These are phyloP conservation scores for Penicillium longicatenatum DNA, from an alignment of 495 filamentous ascomycete species.

Conservation along the genomic window DNA sequence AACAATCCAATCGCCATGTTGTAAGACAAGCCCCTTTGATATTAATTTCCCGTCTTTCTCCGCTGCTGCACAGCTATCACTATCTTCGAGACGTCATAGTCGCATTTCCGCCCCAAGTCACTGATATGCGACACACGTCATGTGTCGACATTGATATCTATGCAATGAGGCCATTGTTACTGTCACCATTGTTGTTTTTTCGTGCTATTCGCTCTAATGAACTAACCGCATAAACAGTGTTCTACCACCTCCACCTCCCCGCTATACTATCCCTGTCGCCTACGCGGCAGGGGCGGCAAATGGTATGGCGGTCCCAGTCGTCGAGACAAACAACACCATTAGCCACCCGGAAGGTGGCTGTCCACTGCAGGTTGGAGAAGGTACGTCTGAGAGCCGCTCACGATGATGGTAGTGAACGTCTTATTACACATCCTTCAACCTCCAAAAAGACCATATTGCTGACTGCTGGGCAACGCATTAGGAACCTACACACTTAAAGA, in stretches of 20 bases:
- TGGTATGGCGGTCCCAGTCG: slow-evolving; percentile 65
- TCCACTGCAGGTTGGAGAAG: slow-evolving; percentile 90
- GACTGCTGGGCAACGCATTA: slow-evolving; percentile 32
- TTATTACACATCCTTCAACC: background rate
- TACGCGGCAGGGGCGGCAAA: slow-evolving; percentile 66
- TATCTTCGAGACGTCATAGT: slow-evolving; percentile 1
- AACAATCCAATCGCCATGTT: slow-evolving; percentile 31
- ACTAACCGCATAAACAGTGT: slow-evolving; percentile 55
- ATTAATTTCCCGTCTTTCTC: slow-evolving; percentile 3
- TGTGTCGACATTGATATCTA: background rate
- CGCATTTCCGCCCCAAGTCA: background rate
- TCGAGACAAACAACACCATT: slow-evolving; percentile 91
- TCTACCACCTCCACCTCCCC: slow-evolving; percentile 80
- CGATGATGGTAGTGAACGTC: background rate
- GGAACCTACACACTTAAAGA: slow-evolving; percentile 88
- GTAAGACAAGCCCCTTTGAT: slow-evolving; percentile 27
- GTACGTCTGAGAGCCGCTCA: slow-evolving; percentile 38
- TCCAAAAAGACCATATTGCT: slow-evolving; percentile 12
- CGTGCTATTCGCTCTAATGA: background rate
- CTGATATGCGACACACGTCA: slow-evolving; percentile 1
- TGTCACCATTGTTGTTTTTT: background rate
- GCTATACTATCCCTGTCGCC: slow-evolving; percentile 69
- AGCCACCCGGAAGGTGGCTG: slow-evolving; percentile 69
- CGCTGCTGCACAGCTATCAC: background rate
- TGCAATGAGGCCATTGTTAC: background rate